Base-by-base conservation (phyloP, 148 eudicot genomes). In the Cornus kousa region DNA sequence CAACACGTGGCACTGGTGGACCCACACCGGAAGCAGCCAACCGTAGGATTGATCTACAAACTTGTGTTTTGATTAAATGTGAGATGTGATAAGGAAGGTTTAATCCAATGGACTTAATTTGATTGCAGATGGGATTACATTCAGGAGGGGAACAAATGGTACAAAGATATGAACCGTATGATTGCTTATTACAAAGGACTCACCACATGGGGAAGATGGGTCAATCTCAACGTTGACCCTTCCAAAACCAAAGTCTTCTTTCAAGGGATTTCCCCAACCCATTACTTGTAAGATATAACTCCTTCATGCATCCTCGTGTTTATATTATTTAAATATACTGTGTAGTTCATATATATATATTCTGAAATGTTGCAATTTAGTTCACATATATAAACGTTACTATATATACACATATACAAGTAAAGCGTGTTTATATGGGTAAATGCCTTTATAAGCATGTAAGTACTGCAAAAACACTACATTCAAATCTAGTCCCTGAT, bases 1-100 rank as follows among this genome's bases (percentile, higher is more conserved):
- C 76, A 88, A 94, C 85, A 65, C 97, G 2, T 91, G 97, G 93
- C 98, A 94, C 75, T 94, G 98, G 98, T 94, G 97, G 95, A 89
- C 93, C 20, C 97, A 92, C 80, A 86, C 91, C 0, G 97, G 92
- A 62, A 35, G 71, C 35, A 74, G 83, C 40, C 92, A 91, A 70
- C 94, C 96, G 98, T 94, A 88, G 32, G 92, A 66, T 68, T 59
- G 16, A 32, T 17, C 50, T 24, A 19, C 5, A 43, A 28, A 28
- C 32, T 11, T 68, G 32, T 53, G 19, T 53, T 53, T 53, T 12
- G 2, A 10, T 11, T 53, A 11, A 53, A 12, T 53, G 14, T 11
- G 14, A 53, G 1, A 53, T 53, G 0, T 0, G 3, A 53, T 53
- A 11, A 53, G 14, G 17, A 53, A 14, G 59, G 59, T 2, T 11